A percentile compares a stretch with the other conserved stretches of the same genome.
Conservation (phyloP, 257 asterid species). For the Mentha longifolia region DNA sequence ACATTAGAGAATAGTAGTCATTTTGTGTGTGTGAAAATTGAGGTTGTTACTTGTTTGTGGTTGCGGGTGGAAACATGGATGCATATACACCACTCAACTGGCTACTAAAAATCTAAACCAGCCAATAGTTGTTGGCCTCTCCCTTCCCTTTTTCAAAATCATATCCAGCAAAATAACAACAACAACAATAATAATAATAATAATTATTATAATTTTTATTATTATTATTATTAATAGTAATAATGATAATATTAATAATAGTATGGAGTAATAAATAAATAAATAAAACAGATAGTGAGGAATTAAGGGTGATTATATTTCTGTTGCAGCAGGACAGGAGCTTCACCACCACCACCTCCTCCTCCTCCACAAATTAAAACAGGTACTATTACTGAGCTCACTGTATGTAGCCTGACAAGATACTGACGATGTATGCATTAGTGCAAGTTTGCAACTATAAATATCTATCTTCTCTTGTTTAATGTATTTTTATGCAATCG, state of each 20-base stretch:
- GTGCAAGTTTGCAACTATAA: background rate
- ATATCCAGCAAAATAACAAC: background rate
- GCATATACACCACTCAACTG: conserved; percentile 56
- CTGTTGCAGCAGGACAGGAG: background rate
- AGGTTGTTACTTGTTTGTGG: background rate
- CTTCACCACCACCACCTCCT: background rate
- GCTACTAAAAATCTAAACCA: conserved; percentile 51
- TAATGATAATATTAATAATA: background rate
- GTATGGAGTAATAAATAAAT: no score
- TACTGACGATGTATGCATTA: background rate
- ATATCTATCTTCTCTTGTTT: background rate
- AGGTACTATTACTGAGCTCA: background rate
- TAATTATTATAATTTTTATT: background rate
- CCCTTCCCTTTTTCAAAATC: conserved; percentile 37
- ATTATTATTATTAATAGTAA: no score
- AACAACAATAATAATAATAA: background rate
- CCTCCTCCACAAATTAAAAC: background rate
- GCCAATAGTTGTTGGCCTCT: conserved; percentile 54
- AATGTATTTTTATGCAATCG: no score
- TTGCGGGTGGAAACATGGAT: conserved; percentile 31
- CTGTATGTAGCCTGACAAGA: background rate
- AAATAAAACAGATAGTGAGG: background rate
- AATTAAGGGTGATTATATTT: background rate
- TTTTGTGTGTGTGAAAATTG: no score
- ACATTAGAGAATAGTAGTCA: no score